phyloP scores from a whole-genome alignment of 192 early-diverging fungal genomes.

The Backusella macrospora region DNA sequence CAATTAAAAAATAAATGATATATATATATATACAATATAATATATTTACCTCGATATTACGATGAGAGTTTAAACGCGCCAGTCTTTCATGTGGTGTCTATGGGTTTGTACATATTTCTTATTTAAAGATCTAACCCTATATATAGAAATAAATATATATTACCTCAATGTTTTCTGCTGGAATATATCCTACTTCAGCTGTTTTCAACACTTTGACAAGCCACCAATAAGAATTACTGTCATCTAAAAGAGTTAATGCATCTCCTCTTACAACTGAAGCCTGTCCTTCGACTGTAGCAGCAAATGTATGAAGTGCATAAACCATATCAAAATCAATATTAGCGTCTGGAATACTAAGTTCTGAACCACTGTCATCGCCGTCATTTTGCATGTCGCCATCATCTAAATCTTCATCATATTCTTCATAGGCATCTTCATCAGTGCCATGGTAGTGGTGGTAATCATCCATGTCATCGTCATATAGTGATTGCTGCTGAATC shows the following conservation, averaged over 20 bases:
- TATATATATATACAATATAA: neutral
- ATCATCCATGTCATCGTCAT: conserved; percentile 33
- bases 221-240: conserved; percentile 87
- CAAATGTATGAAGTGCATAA: conserved; percentile 87
- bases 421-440: conserved; percentile 43
- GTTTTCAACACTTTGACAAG: conserved; percentile 69
- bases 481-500: conserved; percentile 18
- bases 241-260: conserved; percentile 78
- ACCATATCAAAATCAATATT: conserved; percentile 78
- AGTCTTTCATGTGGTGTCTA: conserved; percentile 80
- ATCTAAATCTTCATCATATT: conserved; percentile 43
- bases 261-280: conserved; percentile 81
- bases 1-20: neutral
- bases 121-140: neutral
- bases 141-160: neutral
- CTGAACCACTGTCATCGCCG: conserved; percentile 47
- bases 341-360: conserved; percentile 53
- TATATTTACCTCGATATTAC: conserved; percentile 61
- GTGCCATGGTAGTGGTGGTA: conserved; percentile 35
- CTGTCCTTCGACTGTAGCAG: conserved; percentile 83
- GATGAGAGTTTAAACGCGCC: conserved; percentile 74
- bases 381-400: conserved; percentile 30
- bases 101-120: neutral
- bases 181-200: conserved; percentile 83
- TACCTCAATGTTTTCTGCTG: conserved; percentile 88